These are phyloP conservation scores for Gnomoniopsis sp. DNA, from an alignment of 2,329 filamentous ascomycete genomes.

Conservation along the genomic window DNA sequence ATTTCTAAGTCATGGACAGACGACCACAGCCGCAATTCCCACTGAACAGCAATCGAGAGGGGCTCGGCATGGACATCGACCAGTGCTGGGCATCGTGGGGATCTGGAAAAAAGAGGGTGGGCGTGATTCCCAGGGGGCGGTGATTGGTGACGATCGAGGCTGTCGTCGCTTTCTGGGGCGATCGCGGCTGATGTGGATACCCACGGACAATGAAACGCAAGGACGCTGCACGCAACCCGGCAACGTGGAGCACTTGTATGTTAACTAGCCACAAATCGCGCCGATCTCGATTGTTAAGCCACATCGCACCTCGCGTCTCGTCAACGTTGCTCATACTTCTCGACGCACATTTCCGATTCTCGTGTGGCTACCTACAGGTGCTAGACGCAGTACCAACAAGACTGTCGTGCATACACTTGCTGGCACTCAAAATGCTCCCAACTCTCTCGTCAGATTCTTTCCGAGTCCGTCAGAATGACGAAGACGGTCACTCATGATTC, in stretches of 20 bases:
- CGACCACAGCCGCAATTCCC: neutral
- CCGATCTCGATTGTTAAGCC: slow-evolving; percentile 3
- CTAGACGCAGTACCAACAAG: neutral
- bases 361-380: neutral
- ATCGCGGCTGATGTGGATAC: neutral
- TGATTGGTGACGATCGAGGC: slow-evolving; percentile 15
- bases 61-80: neutral
- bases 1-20: neutral
- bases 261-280: neutral
- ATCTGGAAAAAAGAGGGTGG: neutral
- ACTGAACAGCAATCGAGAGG: neutral
- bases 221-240: neutral
- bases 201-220: too few relatives aligned
- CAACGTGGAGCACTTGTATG: neutral
- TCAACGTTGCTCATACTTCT: neutral
- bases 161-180: neutral
- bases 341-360: neutral
- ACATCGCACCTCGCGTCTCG: neutral
- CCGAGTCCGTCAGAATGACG: neutral
- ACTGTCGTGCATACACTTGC: neutral
- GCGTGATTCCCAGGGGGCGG: neutral
- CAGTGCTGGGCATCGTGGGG: neutral
- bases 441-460: neutral
- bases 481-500: neutral
- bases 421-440: neutral